Conservation (phyloP, 1,284 basidiomycete species). For the Hortiboletus rubellus region DNA sequence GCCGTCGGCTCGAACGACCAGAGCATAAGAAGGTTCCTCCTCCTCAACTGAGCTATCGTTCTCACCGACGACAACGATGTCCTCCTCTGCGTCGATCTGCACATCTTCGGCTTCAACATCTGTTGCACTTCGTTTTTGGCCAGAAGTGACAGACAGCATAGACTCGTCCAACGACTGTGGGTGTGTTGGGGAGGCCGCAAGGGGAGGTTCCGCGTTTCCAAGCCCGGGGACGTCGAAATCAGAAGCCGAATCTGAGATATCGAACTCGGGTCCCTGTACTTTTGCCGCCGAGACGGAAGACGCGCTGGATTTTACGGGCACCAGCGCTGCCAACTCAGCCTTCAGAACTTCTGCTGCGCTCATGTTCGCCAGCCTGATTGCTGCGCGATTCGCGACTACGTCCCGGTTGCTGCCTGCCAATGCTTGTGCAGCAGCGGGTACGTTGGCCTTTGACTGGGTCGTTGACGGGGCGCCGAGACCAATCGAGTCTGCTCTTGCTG, state of each 20-base stretch:
- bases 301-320: constrained; percentile 55
- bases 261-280: constrained; percentile 25
- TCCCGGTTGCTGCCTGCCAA: constrained; percentile 81
- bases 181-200: constrained; percentile 11
- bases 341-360: constrained; percentile 93
- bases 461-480: constrained; percentile 65
- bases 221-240: constrained; percentile 41
- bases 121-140: constrained; percentile 71
- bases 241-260: constrained; percentile 34
- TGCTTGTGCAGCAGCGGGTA: constrained; percentile 61
- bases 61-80: constrained; percentile 46
- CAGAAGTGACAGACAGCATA: constrained; percentile 29
- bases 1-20: constrained; percentile 84
- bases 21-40: constrained; percentile 45
- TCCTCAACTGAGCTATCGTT: constrained; percentile 48
- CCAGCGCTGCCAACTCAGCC: constrained; percentile 78
- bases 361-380: constrained; percentile 94
- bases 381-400: constrained; percentile 83
- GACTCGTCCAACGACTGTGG: constrained; percentile 27
- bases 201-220: constrained; percentile 27
- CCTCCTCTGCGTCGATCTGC: constrained; percentile 40
- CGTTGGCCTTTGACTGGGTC: constrained; percentile 53
- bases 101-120: constrained; percentile 60
- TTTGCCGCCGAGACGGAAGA: constrained; percentile 21
- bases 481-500: constrained; percentile 71